These are phyloP conservation scores for Sporothrix pallida DNA, from an alignment of 2,329 filamentous ascomycete genomes.

Conservation along the genomic window DNA sequence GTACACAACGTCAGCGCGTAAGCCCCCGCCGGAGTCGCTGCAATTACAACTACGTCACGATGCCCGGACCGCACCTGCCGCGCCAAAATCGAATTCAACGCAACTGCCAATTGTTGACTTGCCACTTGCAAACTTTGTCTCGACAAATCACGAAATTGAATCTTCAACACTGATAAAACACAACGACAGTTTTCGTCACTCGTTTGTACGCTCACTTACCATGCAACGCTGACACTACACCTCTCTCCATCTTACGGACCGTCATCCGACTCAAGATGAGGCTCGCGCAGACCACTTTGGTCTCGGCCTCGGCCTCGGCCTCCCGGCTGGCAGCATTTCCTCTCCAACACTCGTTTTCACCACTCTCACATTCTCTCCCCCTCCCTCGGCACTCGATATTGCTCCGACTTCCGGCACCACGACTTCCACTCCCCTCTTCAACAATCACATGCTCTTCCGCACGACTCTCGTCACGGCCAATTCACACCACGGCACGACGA, in stretches of 20 bases:
- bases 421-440: neutral
- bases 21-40: slow-evolving; percentile 18
- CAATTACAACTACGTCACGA: slow-evolving; percentile 36
- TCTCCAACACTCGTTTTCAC: neutral
- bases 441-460: neutral
- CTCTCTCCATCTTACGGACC: neutral
- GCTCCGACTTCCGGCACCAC: neutral
- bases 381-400: neutral
- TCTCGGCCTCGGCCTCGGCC: slow-evolving; percentile 2
- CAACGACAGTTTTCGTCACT: neutral
- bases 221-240: neutral
- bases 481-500: neutral
- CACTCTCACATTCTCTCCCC: neutral
- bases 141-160: neutral
- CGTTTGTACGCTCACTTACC: neutral
- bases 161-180: neutral
- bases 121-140: neutral
- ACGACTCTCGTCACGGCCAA: neutral
- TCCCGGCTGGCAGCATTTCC: neutral
- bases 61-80: slow-evolving; percentile 6
- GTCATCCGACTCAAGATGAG: slow-evolving; percentile 10
- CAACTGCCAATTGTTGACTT: slow-evolving; percentile 12
- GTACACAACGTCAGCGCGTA: slow-evolving; percentile 18
- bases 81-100: neutral
- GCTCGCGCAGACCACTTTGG: slow-evolving; percentile 13